Base-by-base conservation (phyloP, 1,139 yeast species). In the Ogataea hybrid region DNA sequence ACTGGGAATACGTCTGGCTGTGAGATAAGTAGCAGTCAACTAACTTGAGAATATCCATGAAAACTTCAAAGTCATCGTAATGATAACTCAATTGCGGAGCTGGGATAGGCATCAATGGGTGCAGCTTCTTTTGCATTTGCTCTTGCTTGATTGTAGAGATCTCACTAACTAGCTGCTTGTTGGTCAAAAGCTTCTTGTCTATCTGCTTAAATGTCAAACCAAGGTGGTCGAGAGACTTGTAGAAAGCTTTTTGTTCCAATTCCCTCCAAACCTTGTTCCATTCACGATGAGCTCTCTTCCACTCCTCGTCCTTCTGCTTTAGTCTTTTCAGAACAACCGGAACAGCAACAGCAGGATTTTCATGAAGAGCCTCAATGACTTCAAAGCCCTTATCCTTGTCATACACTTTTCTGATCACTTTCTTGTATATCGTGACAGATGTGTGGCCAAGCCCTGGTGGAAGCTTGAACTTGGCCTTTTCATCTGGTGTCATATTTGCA, bases 211-310 rank as follows among this genome's bases (percentile, higher is more conserved):
- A 94, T 0, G 97, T 89, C 54, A 92, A 73, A 2, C 99, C 99
- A 51, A 90, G 72, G 62, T 94, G 98, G 62, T 92, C 99, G 54
- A 92, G 72, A 3, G 96, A 86, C 65, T 92, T 94, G 70, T 80
- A 87, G 63, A 85, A 90, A 0, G 89, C 96, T 58, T 89, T 90
- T 60, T 89, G 96, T 62, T 94, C 98, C 69, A 95, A 81, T 65
- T 92, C 98, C 58, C 98, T 81, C 99, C 99, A 92, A 21, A 90
- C 96, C 62, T 92, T 92, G 65, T 92, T 92, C 98, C 99, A 92
- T 64, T 94, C 98, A 55, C 98, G 79, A 59, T 92, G 98, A 1
- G 97, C 92, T 51, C 97, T 80, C 64, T 90, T 87, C 99, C 99
- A 92, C 65, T 92, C 98, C 66, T 92, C 97, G 62, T 94, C 98